Evolutionary conservation across 306 rosid genomes (phyloP).

Genomic region (Glycine soja): DNA sequence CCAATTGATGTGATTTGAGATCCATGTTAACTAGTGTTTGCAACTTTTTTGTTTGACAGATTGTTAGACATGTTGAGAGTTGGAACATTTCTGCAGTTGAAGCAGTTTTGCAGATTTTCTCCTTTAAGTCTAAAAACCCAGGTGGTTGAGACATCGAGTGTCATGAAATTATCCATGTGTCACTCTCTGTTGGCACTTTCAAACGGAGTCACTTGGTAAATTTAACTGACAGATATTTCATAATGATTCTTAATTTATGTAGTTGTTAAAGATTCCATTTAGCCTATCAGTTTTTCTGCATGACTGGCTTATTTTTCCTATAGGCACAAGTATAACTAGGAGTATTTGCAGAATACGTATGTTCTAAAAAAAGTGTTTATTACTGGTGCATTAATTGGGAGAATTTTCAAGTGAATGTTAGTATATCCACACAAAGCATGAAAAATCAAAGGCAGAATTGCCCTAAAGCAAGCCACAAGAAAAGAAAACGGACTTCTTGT

Average conservation of each 20-base stretch:
- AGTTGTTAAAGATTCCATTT: constrained; percentile 17
- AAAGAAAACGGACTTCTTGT: neutral
- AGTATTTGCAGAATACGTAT: neutral
- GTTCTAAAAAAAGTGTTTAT: neutral
- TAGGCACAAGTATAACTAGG: neutral
- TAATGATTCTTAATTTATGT: neutral
- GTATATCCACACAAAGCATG: neutral
- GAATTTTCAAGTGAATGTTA: neutral
- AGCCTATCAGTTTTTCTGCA: constrained; percentile 3
- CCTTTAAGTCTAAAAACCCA: constrained; percentile 50
- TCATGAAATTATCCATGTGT: constrained; percentile 25
- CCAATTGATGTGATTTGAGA: constrained; percentile 26
- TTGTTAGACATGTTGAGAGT: constrained; percentile 85
- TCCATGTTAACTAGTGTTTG: constrained; percentile 30
- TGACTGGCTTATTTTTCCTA: neutral
- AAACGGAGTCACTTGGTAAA: neutral
- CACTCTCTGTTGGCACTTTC: neutral
- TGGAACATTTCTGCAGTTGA: constrained; percentile 88
- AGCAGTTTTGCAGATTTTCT: constrained; percentile 85
- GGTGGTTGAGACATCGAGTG: constrained; percentile 33
- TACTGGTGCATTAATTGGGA: constrained; percentile 10
- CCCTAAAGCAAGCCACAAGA: neutral
- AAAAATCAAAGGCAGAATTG: neutral
- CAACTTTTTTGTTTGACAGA: constrained; percentile 57
- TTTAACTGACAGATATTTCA: neutral